phyloP scores from a whole-genome alignment of 345 rosid genomes.

The Arabidopsis arenosa region DNA sequence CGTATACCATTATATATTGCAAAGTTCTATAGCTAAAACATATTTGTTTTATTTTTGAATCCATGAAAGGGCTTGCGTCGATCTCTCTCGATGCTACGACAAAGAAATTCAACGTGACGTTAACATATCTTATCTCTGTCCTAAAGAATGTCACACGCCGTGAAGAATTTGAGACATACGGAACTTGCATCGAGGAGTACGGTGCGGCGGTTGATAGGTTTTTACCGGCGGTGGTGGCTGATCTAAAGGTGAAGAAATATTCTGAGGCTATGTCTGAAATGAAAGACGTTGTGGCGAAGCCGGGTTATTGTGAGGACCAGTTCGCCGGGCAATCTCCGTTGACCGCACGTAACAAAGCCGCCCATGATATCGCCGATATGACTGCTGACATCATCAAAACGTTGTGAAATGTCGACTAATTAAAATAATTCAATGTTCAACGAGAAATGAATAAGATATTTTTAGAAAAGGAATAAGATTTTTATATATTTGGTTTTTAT shows the following conservation, averaged over 20 bases:
- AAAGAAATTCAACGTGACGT: conserved; percentile 21
- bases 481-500: too few relatives aligned
- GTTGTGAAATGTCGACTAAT: not conserved
- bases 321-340: not conserved
- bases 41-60: not conserved
- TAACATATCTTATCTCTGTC: not conserved
- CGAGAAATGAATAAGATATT: not conserved
- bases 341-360: conserved; percentile 4
- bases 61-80: conserved; percentile 24
- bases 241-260: conserved; percentile 32
- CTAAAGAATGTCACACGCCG: not conserved
- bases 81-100: conserved; percentile 36
- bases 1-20: not conserved
- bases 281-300: not conserved
- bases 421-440: not conserved
- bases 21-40: conserved; percentile 11
- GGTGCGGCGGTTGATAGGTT: conserved; percentile 11
- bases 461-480: not conserved
- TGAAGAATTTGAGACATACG: not conserved
- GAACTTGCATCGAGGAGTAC: conserved; percentile 40
- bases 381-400: conserved; percentile 33
- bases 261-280: not conserved
- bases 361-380: conserved; percentile 42
- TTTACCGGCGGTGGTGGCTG: conserved; percentile 22
- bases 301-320: not conserved